Base-by-base conservation (phyloP, 176 grass and related monocot genomes). In the Carex littledalei region DNA sequence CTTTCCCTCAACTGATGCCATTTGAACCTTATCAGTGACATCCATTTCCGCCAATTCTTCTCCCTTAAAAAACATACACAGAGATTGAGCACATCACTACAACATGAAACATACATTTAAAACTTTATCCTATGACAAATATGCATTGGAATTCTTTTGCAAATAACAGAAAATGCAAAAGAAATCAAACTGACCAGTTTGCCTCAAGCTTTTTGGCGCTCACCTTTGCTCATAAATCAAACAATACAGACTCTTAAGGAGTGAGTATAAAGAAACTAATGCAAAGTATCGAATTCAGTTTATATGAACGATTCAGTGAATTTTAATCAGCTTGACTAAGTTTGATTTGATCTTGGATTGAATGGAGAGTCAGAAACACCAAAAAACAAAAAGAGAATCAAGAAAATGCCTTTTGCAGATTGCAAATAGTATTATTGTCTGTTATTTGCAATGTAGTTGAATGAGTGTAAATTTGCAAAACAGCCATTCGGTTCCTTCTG, bases 1-100 rank as follows among this genome's bases (percentile, higher is more conserved):
- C 78, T 98, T 98, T 80, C 93, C 89, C 55, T 89, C 91, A 45
- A 56, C 79, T 35, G 63, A 82, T 82, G 22, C 43, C 80, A 75
- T 69, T 86, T 21, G 31, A 59, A 65, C 12, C 43, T 92, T 85
- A 87, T 85, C 71, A 81, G 77, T 76, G 13, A 63, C 81, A 80
- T 77, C 84, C 84, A 57, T 67, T 61, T 29, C 81, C 6, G 84
- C 87, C 17, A 82, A 67, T 50, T 88, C 90, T 84, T 92, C 90
- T 82, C 52, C 84, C 94, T 97, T 79, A 82, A 88, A 88, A 81
- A 70, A 76, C 73, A 80, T 61, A 26, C 31, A 75, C 10, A 10
- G 63, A 86, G 26, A 50, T 70, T 78, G 55, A 84, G 81, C 49
- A 73, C 6, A 9, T 61, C 21, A 34, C 50, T 26, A 77, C 21